Conservation (phyloP, 345 rosid genomes). For the Fremontodendron californicum region DNA sequence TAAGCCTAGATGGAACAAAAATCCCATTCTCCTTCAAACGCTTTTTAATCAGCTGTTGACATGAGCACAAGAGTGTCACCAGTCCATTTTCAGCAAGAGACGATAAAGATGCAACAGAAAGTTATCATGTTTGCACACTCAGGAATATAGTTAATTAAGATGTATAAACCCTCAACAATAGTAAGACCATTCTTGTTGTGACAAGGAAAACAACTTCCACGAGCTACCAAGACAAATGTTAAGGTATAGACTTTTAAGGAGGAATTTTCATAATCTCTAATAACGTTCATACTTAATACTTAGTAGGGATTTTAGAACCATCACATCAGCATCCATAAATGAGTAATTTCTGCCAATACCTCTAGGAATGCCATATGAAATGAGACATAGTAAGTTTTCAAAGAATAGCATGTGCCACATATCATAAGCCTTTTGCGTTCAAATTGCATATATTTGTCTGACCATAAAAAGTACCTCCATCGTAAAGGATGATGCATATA, state of each 20-base stretch:
- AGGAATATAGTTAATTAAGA: neutral
- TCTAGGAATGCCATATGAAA: neutral
- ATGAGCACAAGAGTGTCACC: constrained; percentile 11
- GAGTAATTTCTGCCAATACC: constrained; percentile 2
- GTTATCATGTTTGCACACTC: neutral
- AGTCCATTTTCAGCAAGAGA: neutral
- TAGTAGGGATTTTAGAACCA: constrained; percentile 5
- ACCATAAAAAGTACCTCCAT: constrained; percentile 67
- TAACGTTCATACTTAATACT: neutral
- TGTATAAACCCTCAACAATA: neutral
- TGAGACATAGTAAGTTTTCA: neutral
- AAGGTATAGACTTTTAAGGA: neutral
- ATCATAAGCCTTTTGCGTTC: neutral
- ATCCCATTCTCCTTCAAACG: constrained; percentile 94
- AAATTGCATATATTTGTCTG: neutral
- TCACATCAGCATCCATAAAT: constrained; percentile 3
- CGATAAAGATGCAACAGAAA: neutral
- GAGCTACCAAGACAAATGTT: neutral
- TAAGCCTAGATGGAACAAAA: constrained; percentile 85
- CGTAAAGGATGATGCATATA: constrained; percentile 93
- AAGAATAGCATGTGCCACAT: neutral
- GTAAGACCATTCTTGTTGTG: neutral
- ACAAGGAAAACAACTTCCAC: neutral
- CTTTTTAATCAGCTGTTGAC: constrained; percentile 79
- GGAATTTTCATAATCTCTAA: neutral